Percentiles rank a stretch among this genome's conserved stretches.
phyloP scores from a whole-genome alignment of 495 filamentous ascomycete species.

The Platismatia glauca region DNA sequence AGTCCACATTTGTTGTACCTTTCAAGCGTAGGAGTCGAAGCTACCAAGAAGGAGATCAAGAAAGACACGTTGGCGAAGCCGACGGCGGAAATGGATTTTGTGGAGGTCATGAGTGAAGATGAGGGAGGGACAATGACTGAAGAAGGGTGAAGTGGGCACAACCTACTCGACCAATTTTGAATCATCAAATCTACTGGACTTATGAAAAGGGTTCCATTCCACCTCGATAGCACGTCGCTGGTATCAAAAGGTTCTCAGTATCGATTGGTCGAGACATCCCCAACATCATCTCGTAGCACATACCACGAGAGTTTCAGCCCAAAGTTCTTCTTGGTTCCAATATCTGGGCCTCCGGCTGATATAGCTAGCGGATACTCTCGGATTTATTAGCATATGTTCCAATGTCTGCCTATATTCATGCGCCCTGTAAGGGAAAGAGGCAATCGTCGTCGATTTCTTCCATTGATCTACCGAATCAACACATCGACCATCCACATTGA shows the following conservation, averaged over 20 bases:
- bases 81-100: constrained; percentile 1
- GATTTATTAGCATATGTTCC: background rate
- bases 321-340: background rate
- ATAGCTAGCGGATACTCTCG: background rate
- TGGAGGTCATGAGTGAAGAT: constrained; percentile 14
- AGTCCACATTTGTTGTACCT: constrained; percentile 19
- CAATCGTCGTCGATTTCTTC: background rate
- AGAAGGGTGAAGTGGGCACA: background rate
- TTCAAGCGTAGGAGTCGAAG: constrained; percentile 18
- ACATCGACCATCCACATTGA: no score
- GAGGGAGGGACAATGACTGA: constrained; percentile 7
- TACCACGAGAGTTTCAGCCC: background rate
- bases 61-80: background rate
- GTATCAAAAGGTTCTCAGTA: background rate
- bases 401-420: background rate
- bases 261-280: background rate
- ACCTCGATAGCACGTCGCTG: background rate
- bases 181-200: background rate
- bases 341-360: background rate
- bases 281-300: background rate
- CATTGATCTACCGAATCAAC: no score
- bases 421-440: background rate
- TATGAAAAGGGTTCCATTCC: background rate
- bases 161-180: background rate
- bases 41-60: constrained; percentile 12